Percentiles rank a stretch among this genome's conserved stretches.
Conservation (phyloP, 2,329 filamentous ascomycete genomes). For the Cladosporium austrohemisphaericum region DNA sequence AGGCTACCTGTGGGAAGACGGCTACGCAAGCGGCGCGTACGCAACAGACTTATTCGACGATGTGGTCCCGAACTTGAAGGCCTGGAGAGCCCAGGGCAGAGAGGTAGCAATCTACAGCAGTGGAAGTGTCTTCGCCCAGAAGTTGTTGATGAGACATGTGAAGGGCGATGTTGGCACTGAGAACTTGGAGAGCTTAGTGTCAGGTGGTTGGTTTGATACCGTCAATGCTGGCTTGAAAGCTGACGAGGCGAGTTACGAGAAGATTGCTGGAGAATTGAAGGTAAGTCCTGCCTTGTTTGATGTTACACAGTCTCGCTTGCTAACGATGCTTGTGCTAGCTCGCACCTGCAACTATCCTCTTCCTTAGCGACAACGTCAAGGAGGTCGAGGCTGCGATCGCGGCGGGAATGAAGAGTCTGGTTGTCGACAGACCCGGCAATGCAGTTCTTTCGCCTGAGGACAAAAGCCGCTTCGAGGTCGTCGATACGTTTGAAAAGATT, state of each 20-base stretch:
- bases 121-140: constrained; percentile 75
- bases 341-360: constrained; percentile 45
- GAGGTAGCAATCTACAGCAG: constrained; percentile 74
- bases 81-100: constrained; percentile 56
- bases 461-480: constrained; percentile 26
- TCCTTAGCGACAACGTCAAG: constrained; percentile 74
- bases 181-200: constrained; percentile 58
- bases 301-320: too few relatives aligned
- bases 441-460: constrained; percentile 55
- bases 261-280: constrained; percentile 53
- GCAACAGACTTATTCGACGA: constrained; percentile 71
- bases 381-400: constrained; percentile 45
- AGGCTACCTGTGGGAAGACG: constrained; percentile 72
- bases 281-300: constrained; percentile 16
- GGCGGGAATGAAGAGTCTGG: constrained; percentile 41
- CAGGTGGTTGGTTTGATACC: constrained; percentile 69
- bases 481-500: constrained; percentile 27
- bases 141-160: constrained; percentile 68
- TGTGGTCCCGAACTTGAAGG: constrained; percentile 51
- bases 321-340: constrained; percentile 4
- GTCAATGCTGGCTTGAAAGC: constrained; percentile 74
- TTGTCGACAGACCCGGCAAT: constrained; percentile 65
- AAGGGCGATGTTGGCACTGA: constrained; percentile 42
- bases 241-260: constrained; percentile 62
- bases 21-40: constrained; percentile 67